phyloP scores from a whole-genome alignment of 257 asterid genomes.

The Forsythia viridissima region DNA sequence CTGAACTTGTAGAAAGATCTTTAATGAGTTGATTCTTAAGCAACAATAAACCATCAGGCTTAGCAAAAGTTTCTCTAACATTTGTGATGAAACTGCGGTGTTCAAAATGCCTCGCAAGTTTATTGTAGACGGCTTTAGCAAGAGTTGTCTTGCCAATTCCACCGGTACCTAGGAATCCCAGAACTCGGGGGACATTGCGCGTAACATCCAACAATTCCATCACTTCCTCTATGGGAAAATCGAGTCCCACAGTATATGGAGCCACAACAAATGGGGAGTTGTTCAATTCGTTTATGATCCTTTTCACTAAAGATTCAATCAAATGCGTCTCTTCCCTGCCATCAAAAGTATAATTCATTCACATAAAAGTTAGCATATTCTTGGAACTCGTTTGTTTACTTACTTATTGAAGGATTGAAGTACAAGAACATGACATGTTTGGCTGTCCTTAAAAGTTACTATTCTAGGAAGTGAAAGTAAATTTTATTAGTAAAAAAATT shows the following conservation, averaged over 20 bases:
- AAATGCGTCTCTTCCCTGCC: constrained; percentile 30
- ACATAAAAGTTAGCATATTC: neutral
- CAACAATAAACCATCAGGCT: constrained; percentile 14
- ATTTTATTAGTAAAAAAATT: too few relatives aligned
- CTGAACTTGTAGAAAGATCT: constrained; percentile 20
- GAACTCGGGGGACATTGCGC: constrained; percentile 13
- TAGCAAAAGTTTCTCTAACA: constrained; percentile 21
- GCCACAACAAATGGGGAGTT: constrained; percentile 35
- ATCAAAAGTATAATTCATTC: neutral
- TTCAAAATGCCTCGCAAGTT: constrained; percentile 19
- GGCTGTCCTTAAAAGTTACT: too few relatives aligned
- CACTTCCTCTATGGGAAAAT: constrained; percentile 20
- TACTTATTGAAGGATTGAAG: neutral
- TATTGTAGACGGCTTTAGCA: constrained; percentile 28
- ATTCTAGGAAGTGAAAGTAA: too few relatives aligned
- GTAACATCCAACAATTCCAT: constrained; percentile 19
- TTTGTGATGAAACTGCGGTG: constrained; percentile 32
- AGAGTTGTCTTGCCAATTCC: constrained; percentile 43
- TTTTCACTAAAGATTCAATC: constrained; percentile 22
- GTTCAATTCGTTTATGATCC: constrained; percentile 14
- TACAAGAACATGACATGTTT: too few relatives aligned
- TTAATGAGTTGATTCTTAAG: constrained; percentile 27
- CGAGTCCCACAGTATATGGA: constrained; percentile 33
- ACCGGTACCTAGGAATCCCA: constrained; percentile 33
- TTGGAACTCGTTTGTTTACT: neutral